Evolutionary conservation across 768 basidiomycete species (phyloP).

Genomic region (Suillus subluteus): DNA sequence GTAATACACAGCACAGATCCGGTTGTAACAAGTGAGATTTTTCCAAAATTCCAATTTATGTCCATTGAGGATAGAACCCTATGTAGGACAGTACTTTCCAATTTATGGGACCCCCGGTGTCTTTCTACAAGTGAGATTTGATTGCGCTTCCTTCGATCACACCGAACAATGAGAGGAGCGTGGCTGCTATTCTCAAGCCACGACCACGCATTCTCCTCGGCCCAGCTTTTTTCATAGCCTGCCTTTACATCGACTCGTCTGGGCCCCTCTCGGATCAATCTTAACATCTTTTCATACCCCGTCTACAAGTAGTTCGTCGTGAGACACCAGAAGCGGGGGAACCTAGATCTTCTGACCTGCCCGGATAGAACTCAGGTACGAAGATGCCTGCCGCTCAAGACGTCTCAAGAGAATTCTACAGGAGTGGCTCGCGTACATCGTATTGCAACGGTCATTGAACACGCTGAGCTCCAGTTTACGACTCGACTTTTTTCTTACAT

Average conservation of each 20-base stretch:
- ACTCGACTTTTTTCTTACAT: neutral
- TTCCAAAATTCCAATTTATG: too few relatives aligned
- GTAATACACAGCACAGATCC: neutral
- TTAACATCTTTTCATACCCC: neutral
- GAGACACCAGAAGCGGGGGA: neutral
- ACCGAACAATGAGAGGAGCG: neutral
- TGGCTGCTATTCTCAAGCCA: neutral
- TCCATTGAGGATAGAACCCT: too few relatives aligned
- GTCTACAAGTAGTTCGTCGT: neutral
- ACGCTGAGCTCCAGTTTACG: neutral
- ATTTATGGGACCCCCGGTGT: too few relatives aligned
- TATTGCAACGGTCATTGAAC: neutral
- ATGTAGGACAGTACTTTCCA: too few relatives aligned
- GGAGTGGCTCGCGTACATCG: neutral
- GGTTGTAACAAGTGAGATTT: neutral
- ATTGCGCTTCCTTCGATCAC: too few relatives aligned
- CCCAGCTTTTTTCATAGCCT: neutral
- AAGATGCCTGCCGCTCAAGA: neutral
- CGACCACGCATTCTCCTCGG: neutral
- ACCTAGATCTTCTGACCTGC: neutral
- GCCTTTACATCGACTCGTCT: neutral
- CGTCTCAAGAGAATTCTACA: neutral
- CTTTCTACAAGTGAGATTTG: neutral
- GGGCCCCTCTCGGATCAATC: neutral
- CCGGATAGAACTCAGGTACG: too few relatives aligned